Evolutionary conservation across 1,139 yeast species (phyloP), one percentile per base, ranked within the genome.

Genomic region (Suhomyces maxii): DNA sequence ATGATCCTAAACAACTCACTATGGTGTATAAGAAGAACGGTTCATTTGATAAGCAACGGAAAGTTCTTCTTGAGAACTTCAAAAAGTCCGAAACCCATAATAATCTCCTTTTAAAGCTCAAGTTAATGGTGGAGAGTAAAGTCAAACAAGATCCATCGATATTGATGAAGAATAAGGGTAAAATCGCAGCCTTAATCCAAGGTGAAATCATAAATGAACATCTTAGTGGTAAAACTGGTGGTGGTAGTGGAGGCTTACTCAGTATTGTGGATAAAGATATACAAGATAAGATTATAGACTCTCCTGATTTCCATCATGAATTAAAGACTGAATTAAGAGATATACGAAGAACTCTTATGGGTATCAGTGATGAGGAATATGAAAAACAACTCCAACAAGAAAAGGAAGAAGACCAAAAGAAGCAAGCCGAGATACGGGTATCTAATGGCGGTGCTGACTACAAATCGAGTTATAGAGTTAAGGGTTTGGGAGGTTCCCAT

Each of bases 171-270:
- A 80, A 79, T 57, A 73, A 69, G 43, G 83, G 82, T 2, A 78
- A 75, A 45, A 68, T 76, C 60, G 79, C 78, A 0, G 84, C 84
- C 0, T 62, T 80, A 47, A 73, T 80, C 3, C 84, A 79, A 50
- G 82, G 80, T 34, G 80, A 69, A 46, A 73, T 69, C 47, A 68
- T 72, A 42, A 68, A 64, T 38, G 53, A 50, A 32, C 46, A 51
- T 36, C 39, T 52, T 45, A 30, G 36, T 42, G 50, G 50, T 26
- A 41, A 53, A 12, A 41, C 37, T 3, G 18, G 45, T 11, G 50
- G 48, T 8, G 35, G 38, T 7, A 52, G 10, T 38, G 51, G 44
- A 36, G 47, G 50, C 1, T 49, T 62, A 18, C 56, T 73, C 34
- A 65, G 70, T 44, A 73, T 75, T 12, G 79, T 75, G 11, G 79